Base-by-base conservation (phyloP, 2,329 filamentous ascomycete species). In the Nothophoma quercina region DNA sequence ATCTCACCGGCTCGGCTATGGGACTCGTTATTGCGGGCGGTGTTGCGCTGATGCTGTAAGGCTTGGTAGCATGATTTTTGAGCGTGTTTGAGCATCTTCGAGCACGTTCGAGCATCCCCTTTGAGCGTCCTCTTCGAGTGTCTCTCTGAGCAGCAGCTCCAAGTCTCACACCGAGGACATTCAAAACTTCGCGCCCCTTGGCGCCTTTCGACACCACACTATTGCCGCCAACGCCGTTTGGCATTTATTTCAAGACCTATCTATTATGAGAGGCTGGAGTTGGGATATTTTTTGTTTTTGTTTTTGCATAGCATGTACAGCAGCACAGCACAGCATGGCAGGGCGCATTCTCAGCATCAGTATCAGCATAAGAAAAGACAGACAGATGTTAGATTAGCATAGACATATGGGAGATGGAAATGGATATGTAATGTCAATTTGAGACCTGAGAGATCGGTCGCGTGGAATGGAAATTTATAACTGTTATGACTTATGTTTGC, bases 1-100 rank as follows among this genome's bases (percentile, higher is more conserved):
- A 60, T 42, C 45, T 64, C 28, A 59, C 64, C n/a, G 63, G 68
- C 32, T 65, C 63, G 10, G 64, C 62, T 30, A 42, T 72, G 30
- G 69, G 65, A n/a, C 38, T 67, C 25, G 23, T 72, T 32, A 45
- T 71, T 25, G 63, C 62, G 35, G 70, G 69, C 6, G 70, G 67
- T 61, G 69, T 68, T 56, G 70, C 68, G 48, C 21, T 73, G 46
- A 64, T 71, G 36, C 26, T 52, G 19, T 52, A 40, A 51, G 33
- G 18, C 32, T 3, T 18, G 29, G 16, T 5, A 16, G 29, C 10
- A 16, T 28, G 26, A 28, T 4, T 12, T n/a, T n/a, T n/a, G n/a
- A 12, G 26, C 8, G 10, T 28, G 26, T 7, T 12, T 28, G 26
- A n/a, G 26, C 8, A 30, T 5, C 5, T 10, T 7, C 5, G 12